phyloP scores from a whole-genome alignment of 441 rosid genomes.

The Adansonia madagascariensis region DNA sequence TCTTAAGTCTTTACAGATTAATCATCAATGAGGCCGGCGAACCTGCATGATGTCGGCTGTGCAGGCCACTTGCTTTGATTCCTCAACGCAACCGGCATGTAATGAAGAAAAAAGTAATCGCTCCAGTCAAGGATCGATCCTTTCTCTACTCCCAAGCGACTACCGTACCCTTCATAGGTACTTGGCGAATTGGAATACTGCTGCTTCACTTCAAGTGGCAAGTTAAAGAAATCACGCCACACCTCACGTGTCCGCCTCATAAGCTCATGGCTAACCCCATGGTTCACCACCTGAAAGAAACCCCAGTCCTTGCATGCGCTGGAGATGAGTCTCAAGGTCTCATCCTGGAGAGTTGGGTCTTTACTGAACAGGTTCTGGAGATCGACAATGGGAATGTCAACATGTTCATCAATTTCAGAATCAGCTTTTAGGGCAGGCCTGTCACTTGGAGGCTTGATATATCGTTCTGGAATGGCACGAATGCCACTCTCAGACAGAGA shows the following conservation, averaged over 20 bases:
- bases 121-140: slow-evolving; percentile 70
- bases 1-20: too few species aligned
- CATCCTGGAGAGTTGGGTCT: slow-evolving; percentile 26
- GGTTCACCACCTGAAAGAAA: slow-evolving; percentile 75
- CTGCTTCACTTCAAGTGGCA: slow-evolving; percentile 55
- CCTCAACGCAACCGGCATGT: slow-evolving; percentile 44
- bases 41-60: slow-evolving; percentile 57
- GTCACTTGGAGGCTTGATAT: slow-evolving; percentile 48
- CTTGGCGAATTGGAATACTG: slow-evolving; percentile 56
- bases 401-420: neutral
- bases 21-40: neutral
- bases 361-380: slow-evolving; percentile 33
- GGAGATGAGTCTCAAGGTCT: slow-evolving; percentile 37
- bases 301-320: slow-evolving; percentile 69
- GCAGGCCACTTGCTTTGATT: slow-evolving; percentile 63
- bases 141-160: slow-evolving; percentile 64
- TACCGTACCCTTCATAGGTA: slow-evolving; percentile 75
- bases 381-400: slow-evolving; percentile 59
- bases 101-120: slow-evolving; percentile 65
- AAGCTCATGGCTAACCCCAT: slow-evolving; percentile 51
- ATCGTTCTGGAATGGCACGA: slow-evolving; percentile 46
- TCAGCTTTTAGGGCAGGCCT: slow-evolving; percentile 26
- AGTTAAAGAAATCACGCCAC: slow-evolving; percentile 65
- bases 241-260: slow-evolving; percentile 47
- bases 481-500: slow-evolving; percentile 59